Conservation (phyloP, 169 alveolate species). For the Plasmodium knowlesi region DNA sequence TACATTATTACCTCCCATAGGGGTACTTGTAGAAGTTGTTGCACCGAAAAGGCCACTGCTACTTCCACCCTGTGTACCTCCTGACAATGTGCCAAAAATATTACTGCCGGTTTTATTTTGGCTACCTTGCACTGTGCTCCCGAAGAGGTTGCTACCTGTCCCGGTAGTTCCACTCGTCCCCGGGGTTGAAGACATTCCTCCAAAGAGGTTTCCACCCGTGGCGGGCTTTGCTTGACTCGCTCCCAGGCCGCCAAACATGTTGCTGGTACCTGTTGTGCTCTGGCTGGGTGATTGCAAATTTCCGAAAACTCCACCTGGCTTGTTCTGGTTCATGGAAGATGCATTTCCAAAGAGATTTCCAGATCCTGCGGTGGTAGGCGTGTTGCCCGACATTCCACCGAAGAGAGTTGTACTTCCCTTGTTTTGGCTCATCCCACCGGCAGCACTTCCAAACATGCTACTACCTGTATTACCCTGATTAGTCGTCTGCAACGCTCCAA, state of each 20-base stretch:
- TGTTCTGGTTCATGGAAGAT: conserved; percentile 42
- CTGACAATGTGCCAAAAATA: conserved; percentile 47
- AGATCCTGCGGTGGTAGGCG: conserved; percentile 1
- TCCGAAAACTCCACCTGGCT: conserved; percentile 36
- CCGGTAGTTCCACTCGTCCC: conserved; percentile 21
- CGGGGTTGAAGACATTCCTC: conserved; percentile 44
- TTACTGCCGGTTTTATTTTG: conserved; percentile 48
- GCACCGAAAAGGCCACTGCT: conserved; percentile 33
- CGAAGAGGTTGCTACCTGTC: conserved; percentile 19
- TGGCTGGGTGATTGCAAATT: conserved; percentile 19
- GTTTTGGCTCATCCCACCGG: conserved; percentile 24
- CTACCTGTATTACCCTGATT: conserved; percentile 6
- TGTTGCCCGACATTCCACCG: conserved; percentile 26
- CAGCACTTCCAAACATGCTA: conserved; percentile 31
- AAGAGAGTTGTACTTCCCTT: conserved; percentile 12
- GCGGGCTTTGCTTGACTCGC: conserved; percentile 6
- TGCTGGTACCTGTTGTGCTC: not conserved
- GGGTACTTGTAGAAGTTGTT: conserved; percentile 8
- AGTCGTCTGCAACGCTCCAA: conserved; percentile 21
- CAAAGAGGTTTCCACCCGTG: conserved; percentile 34
- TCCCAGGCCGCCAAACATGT: conserved; percentile 31
- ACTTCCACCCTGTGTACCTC: conserved; percentile 42
- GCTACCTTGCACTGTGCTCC: conserved; percentile 6
- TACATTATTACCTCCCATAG: conserved; percentile 21
- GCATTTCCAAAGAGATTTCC: conserved; percentile 47